phyloP scores from a whole-genome alignment of 495 filamentous ascomycete genomes.

The Hypoxylon perforatum region DNA sequence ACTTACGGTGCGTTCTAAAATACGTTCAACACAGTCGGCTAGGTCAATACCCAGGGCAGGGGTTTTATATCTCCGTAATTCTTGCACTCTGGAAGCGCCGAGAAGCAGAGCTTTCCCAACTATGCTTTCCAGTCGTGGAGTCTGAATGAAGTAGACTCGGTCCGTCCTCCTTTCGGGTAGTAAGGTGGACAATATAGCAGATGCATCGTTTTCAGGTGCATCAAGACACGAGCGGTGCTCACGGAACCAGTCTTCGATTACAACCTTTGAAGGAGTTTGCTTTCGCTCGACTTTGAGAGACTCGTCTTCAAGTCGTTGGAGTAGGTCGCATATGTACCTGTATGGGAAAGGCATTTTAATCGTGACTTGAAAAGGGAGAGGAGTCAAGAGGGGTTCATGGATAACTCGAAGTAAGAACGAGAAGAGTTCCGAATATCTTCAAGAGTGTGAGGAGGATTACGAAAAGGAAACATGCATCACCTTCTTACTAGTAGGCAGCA shows the following conservation, averaged over 20 bases:
- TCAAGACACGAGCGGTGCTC: conserved; percentile 63
- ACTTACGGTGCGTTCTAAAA: conserved; percentile 72
- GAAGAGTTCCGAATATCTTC: background rate
- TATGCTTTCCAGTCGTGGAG: conserved; percentile 66
- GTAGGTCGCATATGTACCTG: conserved; percentile 46
- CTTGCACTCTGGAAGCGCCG: conserved; percentile 65
- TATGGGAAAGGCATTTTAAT: conserved; percentile 46
- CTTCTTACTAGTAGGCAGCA: conserved; percentile 18
- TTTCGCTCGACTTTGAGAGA: conserved; percentile 46
- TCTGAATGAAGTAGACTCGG: conserved; percentile 76
- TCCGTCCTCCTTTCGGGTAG: conserved; percentile 80
- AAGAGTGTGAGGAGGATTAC: background rate
- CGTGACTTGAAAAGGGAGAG: background rate
- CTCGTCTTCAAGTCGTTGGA: conserved; percentile 50
- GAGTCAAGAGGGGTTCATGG: background rate
- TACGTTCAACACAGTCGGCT: conserved; percentile 73
- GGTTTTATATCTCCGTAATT: conserved; percentile 70
- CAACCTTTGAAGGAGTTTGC: conserved; percentile 48
- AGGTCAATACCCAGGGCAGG: conserved; percentile 70
- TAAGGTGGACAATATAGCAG: conserved; percentile 75
- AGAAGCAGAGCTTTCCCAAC: conserved; percentile 73
- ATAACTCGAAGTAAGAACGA: background rate
- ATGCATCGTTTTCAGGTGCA: conserved; percentile 60
- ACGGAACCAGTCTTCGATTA: conserved; percentile 70
- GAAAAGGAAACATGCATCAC: background rate